Evolutionary conservation across 2,329 filamentous ascomycete genomes (phyloP), one percentile per base, ranked within the genome.

Genomic region (Diaporthe australafricana): DNA sequence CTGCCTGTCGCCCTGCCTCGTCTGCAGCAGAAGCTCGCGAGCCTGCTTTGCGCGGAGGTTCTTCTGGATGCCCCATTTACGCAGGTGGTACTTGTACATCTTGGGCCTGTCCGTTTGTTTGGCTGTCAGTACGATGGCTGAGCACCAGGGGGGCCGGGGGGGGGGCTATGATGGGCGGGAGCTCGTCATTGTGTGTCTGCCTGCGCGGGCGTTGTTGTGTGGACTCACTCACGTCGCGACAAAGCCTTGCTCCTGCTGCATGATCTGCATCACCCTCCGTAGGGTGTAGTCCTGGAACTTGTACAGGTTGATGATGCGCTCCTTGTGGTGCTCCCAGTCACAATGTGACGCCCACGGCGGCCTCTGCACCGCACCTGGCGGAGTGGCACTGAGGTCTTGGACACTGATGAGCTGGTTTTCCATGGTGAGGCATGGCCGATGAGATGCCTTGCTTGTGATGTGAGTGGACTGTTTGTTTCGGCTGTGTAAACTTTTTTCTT

Each of bases 291-390:
- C 53, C 25, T 76, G 53, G 17, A 32, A 63, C 76, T 74, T 75
- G 63, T 78, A 78, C 7, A 77, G 72, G 20, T 76, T 55, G 50
- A 72, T 53, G 35, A 78, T 77, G 27, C n/a, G 66, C 9, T n/a
- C 32, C 30, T 71, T 72, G 50, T 76, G 62, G 17, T 25, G 56
- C 20, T 66, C 75, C 73, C 73, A 78, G 45, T 76, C 71, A 17
- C 40, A 71, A 7, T 52, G 57, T 52, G 66, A 57, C 11, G 66
- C 66, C 66, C 66, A 68, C 50, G 40, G 12, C 52, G 66, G 57
- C 20, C 45, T 68, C 40, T 68, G 38, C n/a, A 38, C 3, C 38
- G 14, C 56, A 25, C 2, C 40, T 40, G 38, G 14, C 32, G 27
- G n/a, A 47, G 40, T n/a, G n/a, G 22, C 42, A 27, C 20, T 52